Percentiles rank a stretch among this genome's conserved stretches.
Evolutionary conservation across 495 filamentous ascomycete species (phyloP).

Genomic region (Podospora pseudocomata): DNA sequence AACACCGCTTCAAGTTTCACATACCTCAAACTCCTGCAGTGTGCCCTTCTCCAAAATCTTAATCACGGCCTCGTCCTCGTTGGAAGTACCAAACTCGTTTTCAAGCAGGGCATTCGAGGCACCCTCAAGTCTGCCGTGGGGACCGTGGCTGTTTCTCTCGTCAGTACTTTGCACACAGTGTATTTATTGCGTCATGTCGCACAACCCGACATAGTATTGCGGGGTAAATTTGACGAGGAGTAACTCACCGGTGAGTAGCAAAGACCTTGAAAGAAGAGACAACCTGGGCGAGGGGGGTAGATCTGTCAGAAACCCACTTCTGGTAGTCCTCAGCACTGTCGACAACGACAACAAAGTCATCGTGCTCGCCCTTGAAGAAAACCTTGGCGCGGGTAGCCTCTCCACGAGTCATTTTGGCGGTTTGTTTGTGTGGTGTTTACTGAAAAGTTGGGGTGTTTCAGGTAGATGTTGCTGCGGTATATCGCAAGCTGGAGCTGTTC

Average conservation of each 20-base stretch:
- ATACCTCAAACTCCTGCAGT: constrained; percentile 63
- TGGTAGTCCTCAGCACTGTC: constrained; percentile 67
- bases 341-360: constrained; percentile 90
- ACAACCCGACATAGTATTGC: neutral
- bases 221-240: neutral
- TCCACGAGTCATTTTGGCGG: constrained; percentile 68
- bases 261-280: constrained; percentile 88
- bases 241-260: constrained; percentile 78
- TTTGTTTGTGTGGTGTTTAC: constrained; percentile 24
- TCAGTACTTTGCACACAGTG: neutral
- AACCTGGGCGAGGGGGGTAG: constrained; percentile 76
- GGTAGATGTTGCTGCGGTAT: neutral
- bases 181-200: constrained; percentile 5
- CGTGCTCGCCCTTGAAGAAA: constrained; percentile 81
- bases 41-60: constrained; percentile 76
- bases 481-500: neutral
- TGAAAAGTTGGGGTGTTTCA: constrained; percentile 12
- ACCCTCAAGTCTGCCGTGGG: constrained; percentile 70
- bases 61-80: constrained; percentile 72
- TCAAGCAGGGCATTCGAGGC: constrained; percentile 72
- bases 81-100: constrained; percentile 78
- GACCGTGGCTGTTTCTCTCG: constrained; percentile 64
- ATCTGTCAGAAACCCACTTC: constrained; percentile 80
- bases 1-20: constrained; percentile 23
- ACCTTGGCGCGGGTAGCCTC: constrained; percentile 72